Evolutionary conservation across 768 basidiomycete genomes (phyloP).

Genomic region (Calocybe indica): DNA sequence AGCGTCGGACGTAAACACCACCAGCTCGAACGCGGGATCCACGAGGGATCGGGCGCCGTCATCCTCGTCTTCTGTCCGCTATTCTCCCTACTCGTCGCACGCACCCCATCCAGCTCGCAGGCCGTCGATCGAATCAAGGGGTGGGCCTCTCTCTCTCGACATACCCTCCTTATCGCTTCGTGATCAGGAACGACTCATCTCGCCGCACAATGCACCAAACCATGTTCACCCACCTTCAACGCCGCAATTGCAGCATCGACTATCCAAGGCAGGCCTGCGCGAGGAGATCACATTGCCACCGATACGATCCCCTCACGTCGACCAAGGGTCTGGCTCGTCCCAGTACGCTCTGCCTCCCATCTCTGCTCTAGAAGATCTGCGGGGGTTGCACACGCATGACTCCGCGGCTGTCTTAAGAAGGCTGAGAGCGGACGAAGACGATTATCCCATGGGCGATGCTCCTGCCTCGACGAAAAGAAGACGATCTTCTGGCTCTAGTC

Average conservation of each 20-base stretch:
- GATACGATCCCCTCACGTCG: constrained; percentile 24
- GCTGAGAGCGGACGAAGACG: constrained; percentile 50
- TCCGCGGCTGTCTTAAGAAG: constrained; percentile 63
- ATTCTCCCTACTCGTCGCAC: constrained; percentile 17
- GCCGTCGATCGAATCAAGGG: constrained; percentile 9
- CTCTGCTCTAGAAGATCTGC: constrained; percentile 59
- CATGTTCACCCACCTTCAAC: background rate
- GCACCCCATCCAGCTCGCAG: constrained; percentile 11
- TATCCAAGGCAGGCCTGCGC: background rate
- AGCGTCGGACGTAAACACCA: background rate
- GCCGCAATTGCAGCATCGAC: background rate
- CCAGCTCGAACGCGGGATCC: constrained; percentile 7
- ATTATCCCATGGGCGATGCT: background rate
- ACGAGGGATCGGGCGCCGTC: constrained; percentile 5
- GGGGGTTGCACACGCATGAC: constrained; percentile 46
- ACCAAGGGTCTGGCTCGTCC: constrained; percentile 21
- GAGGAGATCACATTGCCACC: constrained; percentile 36
- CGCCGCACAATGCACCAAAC: background rate
- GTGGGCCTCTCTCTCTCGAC: constrained; percentile 23
- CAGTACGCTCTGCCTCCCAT: constrained; percentile 62
- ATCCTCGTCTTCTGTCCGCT: constrained; percentile 12
- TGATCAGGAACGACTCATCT: constrained; percentile 1
- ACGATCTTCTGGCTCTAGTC: too few species aligned
- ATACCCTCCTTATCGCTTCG: constrained; percentile 23
- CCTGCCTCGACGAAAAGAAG: too few species aligned